Conservation (phyloP, 179 eudicot species). For the Spergularia azorica region DNA sequence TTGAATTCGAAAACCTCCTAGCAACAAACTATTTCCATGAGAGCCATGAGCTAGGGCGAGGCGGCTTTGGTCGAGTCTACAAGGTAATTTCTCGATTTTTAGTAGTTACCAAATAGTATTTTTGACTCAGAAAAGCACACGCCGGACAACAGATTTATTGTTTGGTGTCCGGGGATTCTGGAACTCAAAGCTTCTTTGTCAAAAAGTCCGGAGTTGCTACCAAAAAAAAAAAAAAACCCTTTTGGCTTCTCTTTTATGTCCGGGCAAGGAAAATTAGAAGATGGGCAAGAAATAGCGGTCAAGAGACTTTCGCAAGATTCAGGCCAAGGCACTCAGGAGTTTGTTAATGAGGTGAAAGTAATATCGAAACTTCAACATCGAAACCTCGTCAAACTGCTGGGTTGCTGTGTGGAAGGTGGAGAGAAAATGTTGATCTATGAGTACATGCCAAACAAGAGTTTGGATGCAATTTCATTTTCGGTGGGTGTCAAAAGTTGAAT, state of each 20-base stretch:
- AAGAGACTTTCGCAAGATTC: slow-evolving; percentile 54
- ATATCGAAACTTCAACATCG: slow-evolving; percentile 62
- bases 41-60: slow-evolving; percentile 31
- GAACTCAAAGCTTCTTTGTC: too few species aligned
- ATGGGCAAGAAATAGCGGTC: slow-evolving; percentile 48
- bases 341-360: slow-evolving; percentile 47
- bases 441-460: slow-evolving; percentile 28
- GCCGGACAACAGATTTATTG: too few species aligned
- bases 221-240: too few species aligned
- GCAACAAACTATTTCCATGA: slow-evolving; percentile 24
- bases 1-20: too few species aligned
- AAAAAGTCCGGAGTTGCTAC: too few species aligned
- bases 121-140: too few species aligned
- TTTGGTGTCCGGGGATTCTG: too few species aligned
- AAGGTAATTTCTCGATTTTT: slow-evolving; percentile 21
- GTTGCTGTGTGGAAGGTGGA: slow-evolving; percentile 51
- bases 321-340: slow-evolving; percentile 56
- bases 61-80: slow-evolving; percentile 42
- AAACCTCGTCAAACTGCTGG: slow-evolving; percentile 54
- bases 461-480: slow-evolving; percentile 15
- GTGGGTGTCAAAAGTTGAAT: slow-evolving; percentile 3
- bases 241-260: neutral
- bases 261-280: slow-evolving; percentile 44
- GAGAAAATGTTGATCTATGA: slow-evolving; percentile 51
- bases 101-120: neutral